A percentile compares a stretch with the other conserved stretches of the same genome.
Conservation (phyloP, 2,329 filamentous ascomycete species). For the Acrocalymma vagum region DNA sequence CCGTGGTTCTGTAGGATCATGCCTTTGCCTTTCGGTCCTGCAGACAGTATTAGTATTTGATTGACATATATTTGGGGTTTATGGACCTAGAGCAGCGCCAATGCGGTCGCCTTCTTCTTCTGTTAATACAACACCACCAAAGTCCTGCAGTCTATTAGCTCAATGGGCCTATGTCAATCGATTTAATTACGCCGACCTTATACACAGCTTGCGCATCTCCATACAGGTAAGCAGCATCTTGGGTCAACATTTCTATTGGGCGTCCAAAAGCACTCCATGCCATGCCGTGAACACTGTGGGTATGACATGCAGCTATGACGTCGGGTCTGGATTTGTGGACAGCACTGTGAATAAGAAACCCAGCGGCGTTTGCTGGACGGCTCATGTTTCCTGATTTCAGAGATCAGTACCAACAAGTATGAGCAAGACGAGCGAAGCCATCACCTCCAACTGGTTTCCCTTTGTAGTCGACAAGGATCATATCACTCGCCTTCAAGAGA, state of each 20-base stretch:
- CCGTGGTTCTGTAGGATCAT: constrained; percentile 74
- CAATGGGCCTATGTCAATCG: no score
- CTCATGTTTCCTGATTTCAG: constrained; percentile 52
- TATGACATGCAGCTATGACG: constrained; percentile 70
- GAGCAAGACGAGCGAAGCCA: constrained; percentile 34
- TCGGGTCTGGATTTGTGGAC: constrained; percentile 69
- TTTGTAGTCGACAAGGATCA: constrained; percentile 68
- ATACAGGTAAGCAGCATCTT: constrained; percentile 69
- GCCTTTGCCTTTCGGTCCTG: constrained; percentile 63
- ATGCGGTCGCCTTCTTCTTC: constrained; percentile 69
- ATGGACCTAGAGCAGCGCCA: constrained; percentile 67
- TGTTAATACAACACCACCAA: constrained; percentile 66
- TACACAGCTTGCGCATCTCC: constrained; percentile 67
- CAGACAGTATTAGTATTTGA: background rate
- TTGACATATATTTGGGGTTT: no score
- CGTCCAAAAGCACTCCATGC: constrained; percentile 70
- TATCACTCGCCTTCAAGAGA: constrained; percentile 67
- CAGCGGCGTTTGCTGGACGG: constrained; percentile 70
- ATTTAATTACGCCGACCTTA: constrained; percentile 39
- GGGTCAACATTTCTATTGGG: constrained; percentile 72
- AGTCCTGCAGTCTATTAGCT: constrained; percentile 35
- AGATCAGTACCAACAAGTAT: background rate
- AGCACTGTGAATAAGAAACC: constrained; percentile 72
- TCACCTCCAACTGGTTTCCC: constrained; percentile 69
- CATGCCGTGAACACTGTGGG: constrained; percentile 67